Evolutionary conservation across 2,329 filamentous ascomycete genomes (phyloP), one percentile per base, ranked within the genome.

Genomic region (Beauveria brongniartii): DNA sequence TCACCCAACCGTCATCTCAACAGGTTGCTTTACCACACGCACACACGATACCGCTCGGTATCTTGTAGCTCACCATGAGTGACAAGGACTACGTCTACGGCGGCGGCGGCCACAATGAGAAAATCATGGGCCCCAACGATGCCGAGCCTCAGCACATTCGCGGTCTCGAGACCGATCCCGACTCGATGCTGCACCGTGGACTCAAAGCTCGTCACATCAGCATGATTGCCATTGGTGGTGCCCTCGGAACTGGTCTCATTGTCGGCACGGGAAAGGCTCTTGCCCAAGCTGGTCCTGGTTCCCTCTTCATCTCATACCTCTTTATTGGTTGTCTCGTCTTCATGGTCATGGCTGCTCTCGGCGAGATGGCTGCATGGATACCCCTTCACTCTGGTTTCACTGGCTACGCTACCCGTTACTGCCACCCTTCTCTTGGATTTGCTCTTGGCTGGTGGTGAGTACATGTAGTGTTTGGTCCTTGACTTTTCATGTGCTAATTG

Each of bases 321-420:
- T 72, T 88, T 64, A 82, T 90, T 65, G 88, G 88, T 65, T 74
- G 87, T 52, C 74, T 94, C 63, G 90, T 93, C 65, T 94, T 86
- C 73, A 76, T 91, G 47, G 90, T 94, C 66, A 92, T 94, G 89
- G 86, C 86, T 62, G 87, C 84, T 61, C 83, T 94, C 4, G 90
- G 90, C 64, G 90, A 93, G 73, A 94, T 94, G 89, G 89, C 90
- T 9, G 83, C 90, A 57, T 94, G 89, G 88, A 74, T 94, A 40
- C 90, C 90, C 55, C 80, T 92, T 68, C 83, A 85, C 59, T 85
- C 88, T 70, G 90, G 90, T 66, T 95, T 94, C 74, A 89, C 89
- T 63, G 89, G 89, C 68, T 94, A 92, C 69, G 89, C 90, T 26
- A 82, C 85, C 63, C 82, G 90, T 53, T 94, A 91, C 76, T 88